Evolutionary conservation across 768 basidiomycete species (phyloP).

Genomic region (Lyophyllum semitale): DNA sequence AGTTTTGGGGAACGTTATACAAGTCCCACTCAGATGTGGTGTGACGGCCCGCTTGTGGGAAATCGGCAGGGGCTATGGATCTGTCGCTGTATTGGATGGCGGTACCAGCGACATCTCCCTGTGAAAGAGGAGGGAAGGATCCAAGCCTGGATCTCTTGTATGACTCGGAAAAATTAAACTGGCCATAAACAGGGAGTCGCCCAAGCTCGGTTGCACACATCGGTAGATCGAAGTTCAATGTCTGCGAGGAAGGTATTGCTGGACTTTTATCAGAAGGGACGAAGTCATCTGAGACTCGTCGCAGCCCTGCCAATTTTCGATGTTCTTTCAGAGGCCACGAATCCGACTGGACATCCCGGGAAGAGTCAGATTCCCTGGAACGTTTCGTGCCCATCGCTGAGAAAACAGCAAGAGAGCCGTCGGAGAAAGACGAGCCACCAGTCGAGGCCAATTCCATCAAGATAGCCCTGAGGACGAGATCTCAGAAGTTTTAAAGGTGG

Average conservation of each 20-base stretch:
- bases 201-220: constrained; percentile 62
- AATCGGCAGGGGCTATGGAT: background rate
- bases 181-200: constrained; percentile 48
- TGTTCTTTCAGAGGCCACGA: constrained; percentile 3
- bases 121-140: background rate
- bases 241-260: constrained; percentile 8
- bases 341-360: background rate
- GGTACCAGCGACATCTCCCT: background rate
- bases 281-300: constrained; percentile 27
- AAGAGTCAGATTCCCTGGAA: constrained; percentile 15
- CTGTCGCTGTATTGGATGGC: background rate
- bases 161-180: constrained; percentile 38
- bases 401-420: background rate
- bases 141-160: constrained; percentile 10
- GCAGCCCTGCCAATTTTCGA: constrained; percentile 27
- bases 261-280: constrained; percentile 10
- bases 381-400: constrained; percentile 14
- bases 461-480: constrained; percentile 30
- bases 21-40: background rate
- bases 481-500: background rate
- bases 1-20: background rate
- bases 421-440: constrained; percentile 29
- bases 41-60: background rate
- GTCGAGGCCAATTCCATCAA: constrained; percentile 37
- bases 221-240: constrained; percentile 41